Evolutionary conservation across 148 eudicot species (phyloP).

Genomic region (Rhododendron williamsianum): DNA sequence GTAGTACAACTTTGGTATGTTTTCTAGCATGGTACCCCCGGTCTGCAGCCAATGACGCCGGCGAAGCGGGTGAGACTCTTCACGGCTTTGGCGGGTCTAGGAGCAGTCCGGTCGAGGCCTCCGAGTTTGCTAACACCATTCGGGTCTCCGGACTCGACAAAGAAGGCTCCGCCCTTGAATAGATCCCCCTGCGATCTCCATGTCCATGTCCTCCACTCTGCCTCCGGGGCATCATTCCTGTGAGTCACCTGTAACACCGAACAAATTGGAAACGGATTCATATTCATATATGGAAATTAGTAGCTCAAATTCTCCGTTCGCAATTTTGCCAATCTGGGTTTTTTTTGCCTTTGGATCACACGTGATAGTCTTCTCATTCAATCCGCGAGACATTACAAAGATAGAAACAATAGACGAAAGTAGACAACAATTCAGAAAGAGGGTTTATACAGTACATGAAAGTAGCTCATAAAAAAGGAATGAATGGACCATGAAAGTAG

Average conservation of each 20-base stretch:
- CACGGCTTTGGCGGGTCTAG: conserved; percentile 16
- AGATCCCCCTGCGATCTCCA: conserved; percentile 49
- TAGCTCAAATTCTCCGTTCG: no score
- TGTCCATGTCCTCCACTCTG: conserved; percentile 33
- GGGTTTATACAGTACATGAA: no score
- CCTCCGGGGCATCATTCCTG: conserved; percentile 17
- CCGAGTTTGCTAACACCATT: background rate
- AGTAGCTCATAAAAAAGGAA: no score
- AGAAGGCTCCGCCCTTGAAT: conserved; percentile 41
- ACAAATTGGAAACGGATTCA: background rate
- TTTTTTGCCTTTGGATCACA: no score
- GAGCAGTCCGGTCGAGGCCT: conserved; percentile 6
- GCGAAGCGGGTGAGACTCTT: conserved; percentile 22
- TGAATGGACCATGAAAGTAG: no score
- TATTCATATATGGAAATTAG: background rate
- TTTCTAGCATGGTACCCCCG: conserved; percentile 25
- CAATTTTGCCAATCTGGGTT: no score
- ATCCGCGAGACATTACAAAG: no score
- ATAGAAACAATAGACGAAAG: no score
- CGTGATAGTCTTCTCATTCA: no score
- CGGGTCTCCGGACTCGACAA: conserved; percentile 35
- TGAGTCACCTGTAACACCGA: conserved; percentile 25
- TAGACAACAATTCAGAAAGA: no score
- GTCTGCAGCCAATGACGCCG: conserved; percentile 26
- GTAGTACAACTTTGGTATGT: background rate